Percentiles rank a stretch among this genome's conserved stretches.
phyloP scores from a whole-genome alignment of 2,329 filamentous ascomycete genomes.

The Talaromyces pinophilus region DNA sequence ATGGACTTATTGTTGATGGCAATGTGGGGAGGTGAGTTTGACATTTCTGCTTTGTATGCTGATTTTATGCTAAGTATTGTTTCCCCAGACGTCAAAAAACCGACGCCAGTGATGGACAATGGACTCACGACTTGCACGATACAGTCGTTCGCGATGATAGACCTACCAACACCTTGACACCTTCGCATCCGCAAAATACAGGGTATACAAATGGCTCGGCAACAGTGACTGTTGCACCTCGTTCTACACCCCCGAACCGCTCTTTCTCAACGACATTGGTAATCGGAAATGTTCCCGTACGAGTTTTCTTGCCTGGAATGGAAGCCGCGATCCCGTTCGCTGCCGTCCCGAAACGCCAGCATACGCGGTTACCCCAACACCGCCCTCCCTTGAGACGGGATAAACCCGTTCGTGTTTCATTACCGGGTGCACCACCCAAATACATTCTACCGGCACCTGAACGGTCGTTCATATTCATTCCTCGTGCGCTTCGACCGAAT shows the following conservation, averaged over 20 bases:
- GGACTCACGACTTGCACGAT: slow-evolving; percentile 96
- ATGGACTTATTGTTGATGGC: slow-evolving; percentile 51
- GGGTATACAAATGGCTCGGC: slow-evolving; percentile 29
- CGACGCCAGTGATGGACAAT: slow-evolving; percentile 68
- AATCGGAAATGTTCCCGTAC: slow-evolving; percentile 80
- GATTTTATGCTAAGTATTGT: not conserved
- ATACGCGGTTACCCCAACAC: slow-evolving; percentile 92
- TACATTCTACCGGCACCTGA: slow-evolving; percentile 91
- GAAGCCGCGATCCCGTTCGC: slow-evolving; percentile 69
- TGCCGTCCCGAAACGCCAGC: slow-evolving; percentile 79
- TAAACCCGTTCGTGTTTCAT: slow-evolving; percentile 91
- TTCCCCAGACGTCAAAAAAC: slow-evolving; percentile 33
- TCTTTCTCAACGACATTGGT: slow-evolving; percentile 80
- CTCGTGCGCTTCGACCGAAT: slow-evolving; percentile 86
- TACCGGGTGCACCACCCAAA: slow-evolving; percentile 74
- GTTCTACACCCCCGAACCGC: slow-evolving; percentile 67
- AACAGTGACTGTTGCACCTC: slow-evolving; percentile 50
- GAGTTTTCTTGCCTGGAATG: slow-evolving; percentile 78
- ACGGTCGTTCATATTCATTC: slow-evolving; percentile 97
- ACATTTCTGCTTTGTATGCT: not conserved
- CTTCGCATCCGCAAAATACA: slow-evolving; percentile 31
- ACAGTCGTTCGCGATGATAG: slow-evolving; percentile 49
- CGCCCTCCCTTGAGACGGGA: slow-evolving; percentile 90
- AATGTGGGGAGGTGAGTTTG: slow-evolving; percentile 46
- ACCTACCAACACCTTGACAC: slow-evolving; percentile 34